Evolutionary conservation across 768 basidiomycete genomes (phyloP), one percentile per base, ranked within the genome.

Genomic region (Infundibulicybe gibba): DNA sequence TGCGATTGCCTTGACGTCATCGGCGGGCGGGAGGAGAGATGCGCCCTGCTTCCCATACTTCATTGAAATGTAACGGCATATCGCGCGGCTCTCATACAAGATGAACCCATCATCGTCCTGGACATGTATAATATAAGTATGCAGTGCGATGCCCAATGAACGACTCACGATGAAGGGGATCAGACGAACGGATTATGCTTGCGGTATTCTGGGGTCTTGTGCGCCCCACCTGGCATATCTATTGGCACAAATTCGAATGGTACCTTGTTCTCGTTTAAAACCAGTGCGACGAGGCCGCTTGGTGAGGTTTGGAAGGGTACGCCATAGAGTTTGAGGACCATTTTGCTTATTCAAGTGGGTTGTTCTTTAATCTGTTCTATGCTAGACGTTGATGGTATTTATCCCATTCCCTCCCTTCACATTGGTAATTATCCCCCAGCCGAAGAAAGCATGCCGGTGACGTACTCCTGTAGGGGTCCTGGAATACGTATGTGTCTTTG

Each of bases 31-130:
- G 35, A 83, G 62, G 33, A 85, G 68, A 5, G 58, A 46, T 2
- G 74, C 67, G 32, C 81, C 81, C 54, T 80, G 73, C 40, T 63
- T 40, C 0, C 71, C 60, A 51, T 83, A 79, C 56, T 84, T 86
- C 49, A 61, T 61, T 21, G 70, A 74, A 51, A 86, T 58, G 60
- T 86, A 88, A 13, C 80, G 76, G 6, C 58, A 57, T 43, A 87
- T 85, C 0, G 82, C 82, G 25, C 82, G 78, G 33, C 72, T 75
- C 55, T 85, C 83, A 63, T 75, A 85, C 14, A 89, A 54, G 47
- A 75, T 63, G 59, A 86, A 78, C 3, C 81, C 84, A 34, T 81
- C 81, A 19, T 86, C 83, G 43, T 81, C 69, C 74, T 77, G 14
- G 17, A 15, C n/a, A n/a, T n/a, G 19, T n/a, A n/a, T 8, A 25